Base-by-base conservation (phyloP, 2,329 filamentous ascomycete species). In the Colletotrichum endophyticum region DNA sequence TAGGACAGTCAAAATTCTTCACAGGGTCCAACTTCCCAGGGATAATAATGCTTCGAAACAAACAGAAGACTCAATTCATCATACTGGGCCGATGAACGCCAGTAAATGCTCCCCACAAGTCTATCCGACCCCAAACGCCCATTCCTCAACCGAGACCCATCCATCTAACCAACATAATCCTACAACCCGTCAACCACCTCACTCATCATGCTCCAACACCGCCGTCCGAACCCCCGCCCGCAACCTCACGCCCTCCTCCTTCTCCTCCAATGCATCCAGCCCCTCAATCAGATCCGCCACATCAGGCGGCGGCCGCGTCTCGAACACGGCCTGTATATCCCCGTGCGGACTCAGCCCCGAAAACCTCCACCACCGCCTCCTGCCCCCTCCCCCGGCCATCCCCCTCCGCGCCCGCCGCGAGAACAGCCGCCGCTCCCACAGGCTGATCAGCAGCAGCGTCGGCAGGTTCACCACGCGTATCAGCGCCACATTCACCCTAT, bases 401-500 rank as follows among this genome's bases (percentile, higher is more conserved):
- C 13, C 62, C 36, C 34, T 63, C 59, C 63, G 78, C 30, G 80
- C 79, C 91, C 91, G 93, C 34, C 93, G 86, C 49, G 74, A 73
- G 27, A 66, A 76, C 19, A 87, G 88, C 1, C 87, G 87, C 19
- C 93, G 89, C 83, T 95, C 93, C 80, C 92, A 89, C 34, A 92
- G 84, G 8, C 89, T 88, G 64, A 95, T 91, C 19, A 91, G 80
- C 1, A 95, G 83, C 3, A 95, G 86, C 3, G 93, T 85, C 0
- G 93, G 93, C 5, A 90, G 88, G 81, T 95, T 95, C 76, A 94
- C 86, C 1, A 89, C 83, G 8, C 92, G 89, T 9, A 94, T 91
- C 5, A 90, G 86, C 68, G 90, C 90, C 70, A 95, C 93, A 81
- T 95, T 94, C 82, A 94, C 88, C 79, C 92, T 92, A 85, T 95